Percentiles rank a stretch among this genome's conserved stretches.
Evolutionary conservation across 1,284 basidiomycete species (phyloP).

Genomic region (Ceratorhiza oryzae-sativae): DNA sequence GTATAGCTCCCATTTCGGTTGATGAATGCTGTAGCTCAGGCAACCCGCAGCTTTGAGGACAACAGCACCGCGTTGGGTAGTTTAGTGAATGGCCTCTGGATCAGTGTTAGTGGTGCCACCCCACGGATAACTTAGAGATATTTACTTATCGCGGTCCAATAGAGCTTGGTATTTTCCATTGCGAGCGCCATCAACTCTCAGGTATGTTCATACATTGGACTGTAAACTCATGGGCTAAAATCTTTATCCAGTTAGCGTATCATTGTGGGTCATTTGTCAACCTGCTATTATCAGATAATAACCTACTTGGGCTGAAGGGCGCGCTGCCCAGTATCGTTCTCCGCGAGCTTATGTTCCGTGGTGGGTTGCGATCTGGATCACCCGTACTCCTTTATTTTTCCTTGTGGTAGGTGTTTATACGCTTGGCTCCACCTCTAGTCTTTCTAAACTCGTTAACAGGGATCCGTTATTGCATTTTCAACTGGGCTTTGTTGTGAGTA

Average conservation of each 20-base stretch:
- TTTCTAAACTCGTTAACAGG: constrained; percentile 9
- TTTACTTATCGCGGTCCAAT: not conserved
- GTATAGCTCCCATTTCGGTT: not conserved
- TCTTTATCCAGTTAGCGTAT: constrained; percentile 39
- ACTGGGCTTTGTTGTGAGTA: constrained; percentile 41
- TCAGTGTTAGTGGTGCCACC: constrained; percentile 50
- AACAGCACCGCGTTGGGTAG: not conserved
- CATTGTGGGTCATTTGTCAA: constrained; percentile 36
- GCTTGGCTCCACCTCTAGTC: not conserved
- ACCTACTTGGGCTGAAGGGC: constrained; percentile 20
- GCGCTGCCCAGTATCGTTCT: constrained; percentile 69
- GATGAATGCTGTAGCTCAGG: not conserved
- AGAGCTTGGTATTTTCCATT: constrained; percentile 70
- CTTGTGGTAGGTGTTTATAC: constrained; percentile 6
- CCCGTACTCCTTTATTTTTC: constrained; percentile 41
- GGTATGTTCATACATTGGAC: constrained; percentile 47
- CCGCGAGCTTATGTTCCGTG: constrained; percentile 72
- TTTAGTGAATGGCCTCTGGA: constrained; percentile 76
- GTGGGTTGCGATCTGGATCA: constrained; percentile 79
- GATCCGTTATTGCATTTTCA: constrained; percentile 42
- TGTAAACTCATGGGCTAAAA: not conserved
- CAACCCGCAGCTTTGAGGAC: not conserved
- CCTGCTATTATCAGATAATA: not conserved
- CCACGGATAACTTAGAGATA: no score
- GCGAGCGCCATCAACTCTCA: constrained; percentile 76